Percentiles rank a stretch among this genome's conserved stretches.
Conservation (phyloP, 2,329 filamentous ascomycete genomes). For the Aspergillus terreus region DNA sequence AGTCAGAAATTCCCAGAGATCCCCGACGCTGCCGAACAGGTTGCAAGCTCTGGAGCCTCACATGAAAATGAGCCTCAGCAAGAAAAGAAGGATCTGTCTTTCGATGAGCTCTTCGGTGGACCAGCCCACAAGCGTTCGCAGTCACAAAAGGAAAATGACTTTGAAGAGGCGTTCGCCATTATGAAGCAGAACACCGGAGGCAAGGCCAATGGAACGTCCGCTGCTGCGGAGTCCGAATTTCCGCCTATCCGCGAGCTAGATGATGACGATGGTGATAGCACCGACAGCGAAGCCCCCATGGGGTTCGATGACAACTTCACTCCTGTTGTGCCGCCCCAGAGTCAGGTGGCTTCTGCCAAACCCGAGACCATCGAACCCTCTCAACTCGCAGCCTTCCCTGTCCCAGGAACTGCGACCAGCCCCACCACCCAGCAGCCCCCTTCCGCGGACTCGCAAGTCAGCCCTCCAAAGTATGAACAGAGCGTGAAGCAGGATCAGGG, state of each 20-base stretch:
- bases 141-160: slow-evolving; percentile 45
- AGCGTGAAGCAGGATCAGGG: slow-evolving; percentile 21
- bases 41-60: slow-evolving; percentile 47
- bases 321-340: slow-evolving; percentile 49
- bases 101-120: slow-evolving; percentile 45
- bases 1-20: slow-evolving; percentile 20
- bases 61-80: slow-evolving; percentile 20
- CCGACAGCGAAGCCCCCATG: slow-evolving; percentile 58
- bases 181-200: slow-evolving; percentile 48
- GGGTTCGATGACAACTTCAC: slow-evolving; percentile 95
- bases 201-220: slow-evolving; percentile 26
- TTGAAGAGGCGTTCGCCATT: slow-evolving; percentile 45
- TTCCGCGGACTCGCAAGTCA: slow-evolving; percentile 54
- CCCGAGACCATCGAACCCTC: slow-evolving; percentile 34
- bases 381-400: slow-evolving; percentile 36
- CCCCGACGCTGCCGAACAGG: slow-evolving; percentile 14
- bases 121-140: slow-evolving; percentile 41
- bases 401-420: slow-evolving; percentile 37
- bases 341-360: slow-evolving; percentile 22
- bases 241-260: slow-evolving; percentile 88
- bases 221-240: slow-evolving; percentile 62
- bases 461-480: slow-evolving; percentile 47
- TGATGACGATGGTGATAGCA: slow-evolving; percentile 74
- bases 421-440: slow-evolving; percentile 36
- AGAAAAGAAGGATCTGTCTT: slow-evolving; percentile 36